phyloP scores from a whole-genome alignment of 306 rosid genomes.

The Sindora glabra region DNA sequence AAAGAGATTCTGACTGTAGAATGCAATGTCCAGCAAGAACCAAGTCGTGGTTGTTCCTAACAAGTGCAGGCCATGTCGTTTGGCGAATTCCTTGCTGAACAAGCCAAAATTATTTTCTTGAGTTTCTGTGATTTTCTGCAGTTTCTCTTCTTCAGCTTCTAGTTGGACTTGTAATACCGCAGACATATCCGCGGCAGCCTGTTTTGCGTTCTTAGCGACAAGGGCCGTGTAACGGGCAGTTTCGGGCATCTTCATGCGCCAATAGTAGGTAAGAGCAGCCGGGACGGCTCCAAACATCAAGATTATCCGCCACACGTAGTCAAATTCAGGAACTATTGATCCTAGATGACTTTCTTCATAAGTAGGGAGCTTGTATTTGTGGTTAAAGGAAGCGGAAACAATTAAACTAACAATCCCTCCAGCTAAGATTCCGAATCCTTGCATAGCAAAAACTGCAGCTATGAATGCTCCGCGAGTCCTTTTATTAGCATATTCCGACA shows the following conservation, averaged over 20 bases:
- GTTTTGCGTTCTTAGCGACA: neutral
- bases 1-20: no score
- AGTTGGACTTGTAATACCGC: neutral
- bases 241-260: neutral
- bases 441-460: no score
- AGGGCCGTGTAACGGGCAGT: neutral
- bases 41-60: no score
- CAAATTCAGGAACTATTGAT: neutral
- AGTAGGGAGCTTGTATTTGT: neutral
- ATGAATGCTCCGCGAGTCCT: no score
- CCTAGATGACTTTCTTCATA: neutral
- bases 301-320: neutral
- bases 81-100: no score
- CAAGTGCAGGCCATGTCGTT: no score
- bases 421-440: neutral
- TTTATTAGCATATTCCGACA: no score
- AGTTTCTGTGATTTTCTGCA: neutral
- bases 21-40: no score
- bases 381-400: neutral
- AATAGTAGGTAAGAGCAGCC: neutral
- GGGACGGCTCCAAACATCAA: neutral
- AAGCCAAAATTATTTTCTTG: no score
- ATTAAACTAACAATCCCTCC: neutral
- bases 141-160: neutral
- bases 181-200: no score